Base-by-base conservation (phyloP, 2,329 filamentous ascomycete species). In the Hypoxylon sp. region DNA sequence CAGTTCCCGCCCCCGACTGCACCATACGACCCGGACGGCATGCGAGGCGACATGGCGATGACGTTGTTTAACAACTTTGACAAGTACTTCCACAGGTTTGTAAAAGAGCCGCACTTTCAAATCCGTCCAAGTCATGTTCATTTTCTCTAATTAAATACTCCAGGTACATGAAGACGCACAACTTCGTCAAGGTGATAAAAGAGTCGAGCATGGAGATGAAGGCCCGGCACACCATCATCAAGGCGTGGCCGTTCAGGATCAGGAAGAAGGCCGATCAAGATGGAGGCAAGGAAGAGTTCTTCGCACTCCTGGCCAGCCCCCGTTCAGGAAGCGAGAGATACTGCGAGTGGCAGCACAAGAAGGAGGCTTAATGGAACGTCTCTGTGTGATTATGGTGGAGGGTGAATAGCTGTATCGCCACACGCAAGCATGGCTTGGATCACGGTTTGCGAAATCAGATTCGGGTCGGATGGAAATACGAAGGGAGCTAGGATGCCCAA, bases 231-330 rank as follows among this genome's bases (percentile, higher is more conserved):
- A 73, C 70, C 0, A 69, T 77, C 35, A 63, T 76, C 10, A 66
- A 70, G 6, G 54, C 65, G 7, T 77, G 73, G 73, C 74, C 74
- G 4, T 57, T 60, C 26, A 62, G 65, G 13, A 24, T 75, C 26
- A 65, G 61, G 17, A 51, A 66, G 9, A 54, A 58, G 4, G 48
- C 58, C 20, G 46, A 59, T 26, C 48, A 61, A 18, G 47, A 38
- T 2, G 65, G 62, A 3, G 69, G 68, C 0, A 62, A 70, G 35
- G 64, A 69, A 13, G 72, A 74, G 42, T 75, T 76, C 60, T 15
- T 8, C 15, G 40, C 11, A 4, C 20, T 60, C 54, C 46, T n/a
- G 7, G 3, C 4, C 8, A 35, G n/a, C n/a, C n/a, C n/a, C n/a
- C n/a, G n/a, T 23, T 48, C 54, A 15, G 58, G 47, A 1, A 40